phyloP scores from a whole-genome alignment of 2,329 filamentous ascomycete species.

The Talaromyces sp. region DNA sequence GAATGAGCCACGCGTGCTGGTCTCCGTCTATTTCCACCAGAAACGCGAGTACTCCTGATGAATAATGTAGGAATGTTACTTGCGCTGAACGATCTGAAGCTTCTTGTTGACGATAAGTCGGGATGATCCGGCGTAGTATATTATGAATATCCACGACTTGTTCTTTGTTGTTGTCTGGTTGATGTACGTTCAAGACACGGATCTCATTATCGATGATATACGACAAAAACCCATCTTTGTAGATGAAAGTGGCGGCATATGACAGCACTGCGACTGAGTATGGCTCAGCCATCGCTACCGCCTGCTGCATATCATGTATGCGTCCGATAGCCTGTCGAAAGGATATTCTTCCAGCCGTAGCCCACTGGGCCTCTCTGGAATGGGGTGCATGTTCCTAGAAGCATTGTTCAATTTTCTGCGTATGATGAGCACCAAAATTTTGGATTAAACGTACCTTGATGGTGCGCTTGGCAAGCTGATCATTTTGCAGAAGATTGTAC shows the following conservation, averaged over 20 bases:
- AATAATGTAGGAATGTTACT: slow-evolving; percentile 57
- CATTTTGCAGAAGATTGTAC: slow-evolving; percentile 50
- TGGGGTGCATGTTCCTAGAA: slow-evolving; percentile 41
- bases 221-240: slow-evolving; percentile 62
- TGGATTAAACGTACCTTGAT: slow-evolving; percentile 51
- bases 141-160: slow-evolving; percentile 54
- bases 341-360: slow-evolving; percentile 33
- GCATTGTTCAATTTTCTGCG: slow-evolving; percentile 5
- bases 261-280: slow-evolving; percentile 60
- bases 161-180: slow-evolving; percentile 47
- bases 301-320: slow-evolving; percentile 58
- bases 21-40: slow-evolving; percentile 47
- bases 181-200: slow-evolving; percentile 58
- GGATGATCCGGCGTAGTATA: slow-evolving; percentile 36
- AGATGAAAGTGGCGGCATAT: slow-evolving; percentile 59
- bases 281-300: slow-evolving; percentile 59
- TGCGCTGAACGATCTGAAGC: slow-evolving; percentile 36
- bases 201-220: slow-evolving; percentile 56
- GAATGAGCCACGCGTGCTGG: slow-evolving; percentile 52
- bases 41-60: slow-evolving; percentile 56
- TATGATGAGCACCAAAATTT: neutral
- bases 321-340: slow-evolving; percentile 57
- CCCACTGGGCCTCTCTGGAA: slow-evolving; percentile 46
- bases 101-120: slow-evolving; percentile 32
- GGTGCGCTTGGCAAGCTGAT: slow-evolving; percentile 55